These are phyloP conservation scores for Phallus indusiatus DNA, from an alignment of 768 basidiomycete species.

Conservation along the genomic window DNA sequence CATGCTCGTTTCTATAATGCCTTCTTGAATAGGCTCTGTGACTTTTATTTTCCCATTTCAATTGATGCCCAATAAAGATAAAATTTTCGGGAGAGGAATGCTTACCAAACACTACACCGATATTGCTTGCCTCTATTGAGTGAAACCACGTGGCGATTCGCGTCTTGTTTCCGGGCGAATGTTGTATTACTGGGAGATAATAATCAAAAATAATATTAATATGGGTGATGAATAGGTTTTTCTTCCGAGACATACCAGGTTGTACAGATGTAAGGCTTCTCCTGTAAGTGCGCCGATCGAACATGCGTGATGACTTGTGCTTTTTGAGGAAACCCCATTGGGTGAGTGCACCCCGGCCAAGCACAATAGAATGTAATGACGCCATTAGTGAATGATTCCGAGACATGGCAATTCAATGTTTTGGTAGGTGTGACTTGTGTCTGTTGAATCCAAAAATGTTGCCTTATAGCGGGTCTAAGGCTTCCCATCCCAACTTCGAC, in stretches of 20 bases:
- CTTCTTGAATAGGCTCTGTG: constrained; percentile 1
- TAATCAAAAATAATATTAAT: not conserved
- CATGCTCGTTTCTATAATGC: constrained; percentile 4
- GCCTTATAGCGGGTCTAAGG: not conserved
- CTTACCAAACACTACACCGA: constrained; percentile 6
- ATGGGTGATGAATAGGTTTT: not conserved
- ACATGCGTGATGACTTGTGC: constrained; percentile 6
- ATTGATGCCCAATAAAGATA: not conserved
- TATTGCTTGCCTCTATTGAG: constrained; percentile 8
- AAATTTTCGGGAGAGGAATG: not conserved
- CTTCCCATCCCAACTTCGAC: too few relatives aligned
- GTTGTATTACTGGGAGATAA: not conserved
- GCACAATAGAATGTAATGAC: constrained; percentile 7
- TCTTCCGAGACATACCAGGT: constrained; percentile 2
- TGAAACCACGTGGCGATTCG: constrained; percentile 2
- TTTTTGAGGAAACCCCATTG: constrained; percentile 5
- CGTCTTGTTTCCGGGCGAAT: constrained; percentile 7
- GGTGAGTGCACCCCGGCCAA: constrained; percentile 4
- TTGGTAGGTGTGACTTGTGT: not conserved
- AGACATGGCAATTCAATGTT: not conserved
- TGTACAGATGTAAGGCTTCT: constrained; percentile 8
- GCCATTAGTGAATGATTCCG: not conserved
- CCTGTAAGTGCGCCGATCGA: constrained; percentile 2
- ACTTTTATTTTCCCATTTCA: not conserved
- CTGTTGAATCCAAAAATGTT: not conserved